Evolutionary conservation across 345 rosid genomes (phyloP).

Genomic region (Chamaenerion angustifolium): DNA sequence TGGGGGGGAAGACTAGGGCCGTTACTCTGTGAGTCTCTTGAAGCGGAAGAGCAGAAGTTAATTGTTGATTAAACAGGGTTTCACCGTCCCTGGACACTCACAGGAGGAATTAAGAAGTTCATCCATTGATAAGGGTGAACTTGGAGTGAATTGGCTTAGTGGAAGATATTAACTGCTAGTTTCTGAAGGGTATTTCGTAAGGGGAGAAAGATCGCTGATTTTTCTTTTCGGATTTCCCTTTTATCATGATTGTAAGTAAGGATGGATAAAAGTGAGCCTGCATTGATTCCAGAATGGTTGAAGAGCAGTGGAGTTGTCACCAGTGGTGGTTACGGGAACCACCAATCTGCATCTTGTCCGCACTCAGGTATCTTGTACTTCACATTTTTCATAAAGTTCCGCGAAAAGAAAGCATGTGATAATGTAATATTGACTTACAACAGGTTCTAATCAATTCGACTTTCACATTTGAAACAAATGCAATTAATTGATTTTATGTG

Average conservation of each 20-base stretch:
- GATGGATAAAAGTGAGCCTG: conserved; percentile 55
- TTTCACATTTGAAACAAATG: too few species aligned
- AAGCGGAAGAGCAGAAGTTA: too few species aligned
- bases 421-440: too few species aligned
- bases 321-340: conserved; percentile 30
- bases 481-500: too few species aligned
- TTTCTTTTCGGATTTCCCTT: background rate
- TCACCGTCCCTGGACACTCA: too few species aligned
- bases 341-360: conserved; percentile 21
- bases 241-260: conserved; percentile 23
- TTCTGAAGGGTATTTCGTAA: background rate
- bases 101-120: too few species aligned
- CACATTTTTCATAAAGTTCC: too few species aligned
- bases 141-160: background rate
- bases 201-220: background rate
- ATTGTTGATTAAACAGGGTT: too few species aligned
- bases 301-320: conserved; percentile 32
- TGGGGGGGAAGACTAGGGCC: too few species aligned
- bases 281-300: conserved; percentile 53
- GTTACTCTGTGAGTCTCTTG: too few species aligned
- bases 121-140: background rate
- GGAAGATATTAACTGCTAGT: background rate
- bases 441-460: too few species aligned
- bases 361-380: conserved; percentile 24
- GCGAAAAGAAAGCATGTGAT: too few species aligned